Conservation (phyloP, 1,284 basidiomycete species). For the Fomitiporia mediterranea region DNA sequence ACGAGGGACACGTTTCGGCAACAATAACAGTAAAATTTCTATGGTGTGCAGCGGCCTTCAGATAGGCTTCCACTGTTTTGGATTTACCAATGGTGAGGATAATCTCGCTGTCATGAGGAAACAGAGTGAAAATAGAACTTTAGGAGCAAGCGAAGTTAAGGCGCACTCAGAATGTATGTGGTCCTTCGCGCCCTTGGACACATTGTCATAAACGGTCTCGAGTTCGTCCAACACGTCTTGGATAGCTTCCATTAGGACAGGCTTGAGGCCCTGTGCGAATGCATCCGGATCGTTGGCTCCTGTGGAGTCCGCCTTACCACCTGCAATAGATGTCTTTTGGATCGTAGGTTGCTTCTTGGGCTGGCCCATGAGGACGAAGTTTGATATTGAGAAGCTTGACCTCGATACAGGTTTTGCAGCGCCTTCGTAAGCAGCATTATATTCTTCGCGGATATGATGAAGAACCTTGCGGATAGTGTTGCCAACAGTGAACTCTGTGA, state of each 20-base stretch:
- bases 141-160: not conserved
- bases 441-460: constrained; percentile 92
- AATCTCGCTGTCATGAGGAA: constrained; percentile 66
- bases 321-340: constrained; percentile 35
- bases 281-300: constrained; percentile 64
- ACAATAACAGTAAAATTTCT: constrained; percentile 96
- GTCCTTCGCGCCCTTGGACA: constrained; percentile 91
- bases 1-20: constrained; percentile 91
- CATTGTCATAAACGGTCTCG: constrained; percentile 92
- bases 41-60: constrained; percentile 86
- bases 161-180: constrained; percentile 95
- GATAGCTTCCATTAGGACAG: constrained; percentile 85
- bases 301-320: constrained; percentile 42
- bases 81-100: constrained; percentile 95
- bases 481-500: constrained; percentile 84
- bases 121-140: constrained; percentile 5
- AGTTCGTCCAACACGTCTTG: constrained; percentile 94
- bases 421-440: constrained; percentile 57
- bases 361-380: constrained; percentile 73
- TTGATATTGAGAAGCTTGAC: constrained; percentile 64
- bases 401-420: constrained; percentile 33
- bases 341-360: constrained; percentile 53
- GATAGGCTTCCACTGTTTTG: constrained; percentile 89
- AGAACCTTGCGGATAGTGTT: constrained; percentile 91
- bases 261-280: constrained; percentile 66